These are phyloP conservation scores for Aspergillus mulundensis DNA, from an alignment of 495 filamentous ascomycete genomes.

Conservation along the genomic window DNA sequence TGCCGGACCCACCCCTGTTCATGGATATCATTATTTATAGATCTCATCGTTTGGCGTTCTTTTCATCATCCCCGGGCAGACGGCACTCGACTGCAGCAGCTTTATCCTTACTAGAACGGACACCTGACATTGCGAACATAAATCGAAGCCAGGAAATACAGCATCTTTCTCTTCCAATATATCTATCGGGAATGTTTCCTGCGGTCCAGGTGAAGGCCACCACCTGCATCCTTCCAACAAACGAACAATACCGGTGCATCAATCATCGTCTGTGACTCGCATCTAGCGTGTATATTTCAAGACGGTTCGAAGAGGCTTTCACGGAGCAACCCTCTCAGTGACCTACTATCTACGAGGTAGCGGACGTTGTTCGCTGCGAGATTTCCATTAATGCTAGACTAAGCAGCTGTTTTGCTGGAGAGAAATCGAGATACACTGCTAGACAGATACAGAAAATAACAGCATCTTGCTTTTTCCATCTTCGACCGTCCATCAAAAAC, in stretches of 20 bases:
- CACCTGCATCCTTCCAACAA: not conserved
- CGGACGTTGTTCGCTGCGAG: not conserved
- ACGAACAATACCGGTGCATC: too few relatives aligned
- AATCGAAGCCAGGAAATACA: not conserved
- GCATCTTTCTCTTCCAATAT: not conserved
- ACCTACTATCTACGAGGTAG: too few relatives aligned
- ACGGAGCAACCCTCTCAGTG: too few relatives aligned
- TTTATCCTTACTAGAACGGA: not conserved
- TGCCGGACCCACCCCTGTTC: not conserved
- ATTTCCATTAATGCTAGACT: constrained; percentile 8
- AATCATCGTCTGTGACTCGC: too few relatives aligned
- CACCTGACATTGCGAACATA: not conserved
- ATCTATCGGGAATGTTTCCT: not conserved
- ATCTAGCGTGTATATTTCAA: too few relatives aligned
- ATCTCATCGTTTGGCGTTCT: constrained; percentile 3
- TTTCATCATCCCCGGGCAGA: not conserved
- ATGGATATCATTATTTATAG: constrained; percentile 1
- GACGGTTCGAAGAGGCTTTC: too few relatives aligned
- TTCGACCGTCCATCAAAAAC: not conserved
- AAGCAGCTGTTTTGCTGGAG: constrained; percentile 6
- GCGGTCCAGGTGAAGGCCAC: not conserved
- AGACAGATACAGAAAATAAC: constrained; percentile 23
- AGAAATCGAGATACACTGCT: constrained; percentile 12
- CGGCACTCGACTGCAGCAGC: not conserved
- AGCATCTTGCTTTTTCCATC: constrained; percentile 7